Percentiles rank a stretch among this genome's conserved stretches.
These are phyloP conservation scores for Passiflora organensis DNA, from an alignment of 345 rosid species.

Conservation along the genomic window DNA sequence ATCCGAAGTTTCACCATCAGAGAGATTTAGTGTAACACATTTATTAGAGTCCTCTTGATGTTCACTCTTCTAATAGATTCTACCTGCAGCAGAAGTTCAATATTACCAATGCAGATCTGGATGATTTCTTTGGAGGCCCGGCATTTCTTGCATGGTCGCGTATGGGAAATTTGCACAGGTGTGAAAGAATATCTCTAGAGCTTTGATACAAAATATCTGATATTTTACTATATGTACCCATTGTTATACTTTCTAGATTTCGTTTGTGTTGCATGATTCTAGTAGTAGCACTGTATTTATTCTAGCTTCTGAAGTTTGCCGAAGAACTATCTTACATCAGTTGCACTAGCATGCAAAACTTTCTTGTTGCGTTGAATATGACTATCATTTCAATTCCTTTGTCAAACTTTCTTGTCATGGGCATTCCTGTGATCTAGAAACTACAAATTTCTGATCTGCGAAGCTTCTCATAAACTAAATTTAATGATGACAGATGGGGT, in stretches of 20 bases:
- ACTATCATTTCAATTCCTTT: too few species aligned
- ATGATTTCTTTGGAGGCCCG: slow-evolving; percentile 72
- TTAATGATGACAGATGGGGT: slow-evolving; percentile 49
- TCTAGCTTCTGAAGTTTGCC: too few species aligned
- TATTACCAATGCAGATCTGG: slow-evolving; percentile 44
- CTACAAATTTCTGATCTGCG: background rate
- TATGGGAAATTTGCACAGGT: slow-evolving; percentile 73
- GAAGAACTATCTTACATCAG: too few species aligned
- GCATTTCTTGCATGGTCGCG: slow-evolving; percentile 82
- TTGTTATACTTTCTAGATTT: too few species aligned
- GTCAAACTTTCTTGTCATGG: background rate
- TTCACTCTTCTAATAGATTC: slow-evolving; percentile 11
- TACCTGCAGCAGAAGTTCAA: slow-evolving; percentile 48
- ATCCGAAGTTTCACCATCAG: too few species aligned
- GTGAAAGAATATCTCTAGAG: slow-evolving; percentile 8
- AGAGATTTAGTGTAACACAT: too few species aligned
- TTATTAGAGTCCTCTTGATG: background rate
- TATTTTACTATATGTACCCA: too few species aligned
- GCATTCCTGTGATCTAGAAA: background rate
- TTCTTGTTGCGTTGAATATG: too few species aligned
- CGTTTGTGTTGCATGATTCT: too few species aligned
- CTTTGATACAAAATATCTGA: too few species aligned
- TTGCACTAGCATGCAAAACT: too few species aligned
- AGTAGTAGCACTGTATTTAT: too few species aligned
- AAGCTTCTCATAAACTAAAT: background rate